phyloP scores from a whole-genome alignment of 2,329 filamentous ascomycete species.

The Arthrobotrys sinensis region DNA sequence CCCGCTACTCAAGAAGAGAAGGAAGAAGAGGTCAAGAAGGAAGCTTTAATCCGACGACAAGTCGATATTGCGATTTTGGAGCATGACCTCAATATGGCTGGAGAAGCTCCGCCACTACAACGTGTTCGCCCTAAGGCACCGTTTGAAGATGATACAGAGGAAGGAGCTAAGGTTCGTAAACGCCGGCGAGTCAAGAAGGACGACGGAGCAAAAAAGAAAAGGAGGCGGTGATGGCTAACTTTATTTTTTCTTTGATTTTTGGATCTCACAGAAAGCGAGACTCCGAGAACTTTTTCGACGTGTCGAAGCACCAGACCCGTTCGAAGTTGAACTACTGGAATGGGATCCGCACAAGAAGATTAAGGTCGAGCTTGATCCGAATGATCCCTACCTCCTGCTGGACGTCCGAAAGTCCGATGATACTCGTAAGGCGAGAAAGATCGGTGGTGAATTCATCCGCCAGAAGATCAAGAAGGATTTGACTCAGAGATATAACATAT shows the following conservation, averaged over 20 bases:
- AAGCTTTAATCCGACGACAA: constrained; percentile 83
- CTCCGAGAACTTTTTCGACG: constrained; percentile 76
- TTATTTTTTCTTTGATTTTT: constrained; percentile 43
- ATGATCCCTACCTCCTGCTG: constrained; percentile 87
- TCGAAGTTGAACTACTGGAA: constrained; percentile 65
- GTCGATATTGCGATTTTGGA: constrained; percentile 80
- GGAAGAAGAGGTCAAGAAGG: constrained; percentile 75
- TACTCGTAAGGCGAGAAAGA: constrained; percentile 76
- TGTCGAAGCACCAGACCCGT: constrained; percentile 68
- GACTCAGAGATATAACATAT: constrained; percentile 89
- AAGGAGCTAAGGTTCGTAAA: constrained; percentile 66
- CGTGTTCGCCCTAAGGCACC: constrained; percentile 46
- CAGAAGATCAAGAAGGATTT: constrained; percentile 79
- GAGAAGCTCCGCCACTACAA: constrained; percentile 19
- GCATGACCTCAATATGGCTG: constrained; percentile 36
- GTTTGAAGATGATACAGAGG: constrained; percentile 80
- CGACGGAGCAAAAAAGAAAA: constrained; percentile 51
- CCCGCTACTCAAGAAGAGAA: constrained; percentile 71
- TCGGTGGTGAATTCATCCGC: constrained; percentile 74
- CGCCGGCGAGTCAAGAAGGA: constrained; percentile 61
- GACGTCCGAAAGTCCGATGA: constrained; percentile 77
- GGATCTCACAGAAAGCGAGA: constrained; percentile 64
- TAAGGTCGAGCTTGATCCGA: constrained; percentile 87
- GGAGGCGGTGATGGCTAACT: constrained; percentile 53
- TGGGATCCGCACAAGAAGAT: constrained; percentile 77